Evolutionary conservation across 192 early-diverging fungal species (phyloP), one percentile per base, ranked within the genome.

Genomic region (Blastocladiella britannica): DNA sequence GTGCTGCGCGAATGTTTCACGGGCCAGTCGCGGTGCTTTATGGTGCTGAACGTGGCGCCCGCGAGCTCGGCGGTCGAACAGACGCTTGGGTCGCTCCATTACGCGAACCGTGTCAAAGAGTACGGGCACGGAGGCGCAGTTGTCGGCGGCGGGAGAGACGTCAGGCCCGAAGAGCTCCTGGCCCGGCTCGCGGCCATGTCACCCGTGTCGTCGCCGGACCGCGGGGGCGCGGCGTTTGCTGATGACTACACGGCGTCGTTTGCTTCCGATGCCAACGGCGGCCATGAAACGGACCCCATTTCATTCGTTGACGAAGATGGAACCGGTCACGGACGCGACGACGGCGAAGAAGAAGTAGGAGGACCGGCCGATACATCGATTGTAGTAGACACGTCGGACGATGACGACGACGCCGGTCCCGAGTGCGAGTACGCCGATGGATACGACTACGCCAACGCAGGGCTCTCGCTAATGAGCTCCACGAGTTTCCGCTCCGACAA

Each of bases 1-100:
- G 62, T 73, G 51, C 53, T 73, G 51, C 43, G 72, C 24, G 72
- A 73, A 53, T 70, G 65, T 18, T 71, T 72, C 53, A 31, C 67
- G 15, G 65, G 60, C 5, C 53, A 29, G 24, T 20, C 54, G 23
- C n/a, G n/a, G n/a, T 61, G 59, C 18, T 37, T 43, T 25, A 72
- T 65, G 9, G 71, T 67, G 5, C 70, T 72, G 65, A 62, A 70
- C 29, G 71, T 68, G 5, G 67, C 65, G 7, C 53, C 70, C 4
- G 59, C 59, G 0, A 56, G 29, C 28, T 67, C 57, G 4, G n/a
- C 59, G 25, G 71, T 47, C 37, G 37, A 72, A 51, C 67, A 72
- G 30, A 60, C 71, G 20, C 31, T 72, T 25, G 70, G 70, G 57
- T 70, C 68, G 2, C 26, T 72, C 52, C 18, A 68, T 29, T 72